Evolutionary conservation across 352 stramenopile genomes (phyloP).

Genomic region (Pythium utonaiense): DNA sequence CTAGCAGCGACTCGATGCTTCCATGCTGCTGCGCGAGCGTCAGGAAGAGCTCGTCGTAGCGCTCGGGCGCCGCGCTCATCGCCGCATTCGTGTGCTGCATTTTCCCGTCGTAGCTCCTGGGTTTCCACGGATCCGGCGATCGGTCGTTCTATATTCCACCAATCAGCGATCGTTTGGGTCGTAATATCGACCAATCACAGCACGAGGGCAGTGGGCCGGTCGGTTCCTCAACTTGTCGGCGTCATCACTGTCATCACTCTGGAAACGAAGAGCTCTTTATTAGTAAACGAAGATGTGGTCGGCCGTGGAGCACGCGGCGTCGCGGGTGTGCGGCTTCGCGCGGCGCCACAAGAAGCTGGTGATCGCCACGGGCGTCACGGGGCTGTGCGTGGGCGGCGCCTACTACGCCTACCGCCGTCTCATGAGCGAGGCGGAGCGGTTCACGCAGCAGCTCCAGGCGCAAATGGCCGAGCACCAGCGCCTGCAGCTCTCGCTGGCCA

Average conservation of each 20-base stretch:
- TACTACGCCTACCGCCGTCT: conserved; percentile 72
- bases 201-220: neutral
- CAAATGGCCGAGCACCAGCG: conserved; percentile 78
- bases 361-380: conserved; percentile 42
- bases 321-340: conserved; percentile 54
- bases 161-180: neutral
- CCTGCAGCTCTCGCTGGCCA: conserved; percentile 63
- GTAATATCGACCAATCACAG: conserved; percentile 2
- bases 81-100: neutral
- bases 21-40: conserved; percentile 92
- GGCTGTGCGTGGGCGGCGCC: conserved; percentile 45
- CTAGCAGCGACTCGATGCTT: conserved; percentile 95
- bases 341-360: conserved; percentile 67
- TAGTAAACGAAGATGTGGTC: conserved; percentile 55
- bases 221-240: neutral
- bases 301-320: conserved; percentile 48
- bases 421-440: conserved; percentile 62
- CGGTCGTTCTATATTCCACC: neutral
- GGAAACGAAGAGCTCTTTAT: neutral
- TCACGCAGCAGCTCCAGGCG: conserved; percentile 58
- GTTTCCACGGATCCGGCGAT: neutral
- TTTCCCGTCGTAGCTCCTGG: neutral
- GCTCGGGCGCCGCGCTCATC: neutral
- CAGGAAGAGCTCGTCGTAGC: conserved; percentile 88
- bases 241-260: conserved; percentile 9